Evolutionary conservation across 257 asterid species (phyloP), one percentile per base, ranked within the genome.

Genomic region (Buddleja alternifolia): DNA sequence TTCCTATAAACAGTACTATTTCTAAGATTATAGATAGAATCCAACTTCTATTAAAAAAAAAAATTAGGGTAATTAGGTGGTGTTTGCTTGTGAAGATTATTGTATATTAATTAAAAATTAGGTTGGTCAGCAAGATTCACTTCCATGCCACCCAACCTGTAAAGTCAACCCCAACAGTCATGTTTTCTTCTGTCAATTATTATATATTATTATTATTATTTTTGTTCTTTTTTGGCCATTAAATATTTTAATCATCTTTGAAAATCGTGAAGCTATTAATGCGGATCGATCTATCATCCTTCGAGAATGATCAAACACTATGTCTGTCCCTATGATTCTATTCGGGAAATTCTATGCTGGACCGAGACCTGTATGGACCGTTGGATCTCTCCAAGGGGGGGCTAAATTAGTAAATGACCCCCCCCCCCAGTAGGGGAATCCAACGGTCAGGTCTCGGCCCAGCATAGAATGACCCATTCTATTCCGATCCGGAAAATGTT

Each of bases 81-180:
- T 60, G 66, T 60, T 60, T 60, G 66, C 51, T 41, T 20, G 52
- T 37, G 47, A 39, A 60, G 17, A 39, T 8, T 34, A 16, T 17
- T 16, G 9, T 9, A 8, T 17, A 60, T 29, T 5, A 29, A n/a
- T n/a, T n/a, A 10, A 39, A 57, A 36, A 58, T 17, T 17, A 58
- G 68, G 76, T 62, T 42, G 77, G 81, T 76, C 72, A 69, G 82
- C 70, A 74, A 75, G 81, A 74, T 72, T 77, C 80, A 75, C 67
- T 66, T 60, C 52, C 36, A 52, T 7, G 32, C 81, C 81, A 61
- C 37, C 70, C 81, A 83, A 70, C 69, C 84, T 74, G 85, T 83
- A 81, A 81, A 85, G 87, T 85, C 92, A 85, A 80, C 84, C 74
- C 78, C 76, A 85, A 78, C 88, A 80, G 79, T 70, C 2, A 29